Base-by-base conservation (phyloP, 2,329 filamentous ascomycete species). In the Pseudopithomyces maydicus region DNA sequence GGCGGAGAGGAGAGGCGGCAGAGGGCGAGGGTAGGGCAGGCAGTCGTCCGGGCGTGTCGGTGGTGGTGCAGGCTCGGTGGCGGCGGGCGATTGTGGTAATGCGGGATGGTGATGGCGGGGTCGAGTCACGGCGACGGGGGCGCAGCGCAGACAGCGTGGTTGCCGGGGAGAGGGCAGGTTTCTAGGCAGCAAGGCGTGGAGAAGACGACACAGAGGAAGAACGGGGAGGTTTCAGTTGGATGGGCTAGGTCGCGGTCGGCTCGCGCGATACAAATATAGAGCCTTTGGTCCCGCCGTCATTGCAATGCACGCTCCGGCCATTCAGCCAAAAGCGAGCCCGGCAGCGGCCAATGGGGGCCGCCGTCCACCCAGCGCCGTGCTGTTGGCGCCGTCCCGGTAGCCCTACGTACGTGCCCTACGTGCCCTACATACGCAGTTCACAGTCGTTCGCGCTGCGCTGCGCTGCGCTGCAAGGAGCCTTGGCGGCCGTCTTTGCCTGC, bases 351-450 rank as follows among this genome's bases (percentile, higher is more conserved):
- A 56, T 59, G 48, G 48, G 42, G 20, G 47, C 54, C 20, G 62
- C 58, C 60, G 65, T 49, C 67, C 65, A 67, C 59, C 63, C 64
- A 69, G 53, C 58, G 56, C 60, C 53, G 50, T 36, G 45, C 59
- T 60, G 61, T 64, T 70, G 64, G 67, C 68, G 66, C 67, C 58
- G 50, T 59, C 55, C 52, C 59, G 41, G 22, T 58, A 54, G 59
- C 59, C 57, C 52, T 51, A 51, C 38, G 48, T 15, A 48, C 45
- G 20, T n/a, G 50, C 35, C 33, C 49, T 57, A 54, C 51, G 22
- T 39, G 48, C 45, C 26, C 49, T 23, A n/a, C n/a, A n/a, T n/a
- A n/a, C n/a, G 49, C 23, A 23, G 23, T 8, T 2, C n/a, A 8
- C 23, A 44, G 32, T 26, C 46, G 33, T 56, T 57, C 46, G 50